These are phyloP conservation scores for Collariella sp. DNA, from an alignment of 495 filamentous ascomycete species.

Conservation along the genomic window DNA sequence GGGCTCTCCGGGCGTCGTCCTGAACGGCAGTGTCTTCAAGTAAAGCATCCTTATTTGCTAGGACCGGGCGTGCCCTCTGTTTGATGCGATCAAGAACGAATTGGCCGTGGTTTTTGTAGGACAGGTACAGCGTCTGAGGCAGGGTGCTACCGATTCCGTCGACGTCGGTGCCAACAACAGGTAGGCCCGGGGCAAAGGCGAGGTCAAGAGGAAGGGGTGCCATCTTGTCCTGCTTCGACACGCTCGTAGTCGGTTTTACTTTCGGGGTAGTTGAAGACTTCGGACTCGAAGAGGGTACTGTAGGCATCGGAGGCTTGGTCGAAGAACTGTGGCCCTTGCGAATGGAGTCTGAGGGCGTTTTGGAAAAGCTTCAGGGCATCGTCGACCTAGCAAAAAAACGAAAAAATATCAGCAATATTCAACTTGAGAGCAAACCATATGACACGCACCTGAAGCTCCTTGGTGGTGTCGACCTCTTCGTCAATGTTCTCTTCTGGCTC, in stretches of 20 bases:
- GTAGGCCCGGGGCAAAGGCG: conserved; percentile 32
- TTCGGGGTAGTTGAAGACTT: conserved; percentile 88
- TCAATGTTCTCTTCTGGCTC: conserved; percentile 84
- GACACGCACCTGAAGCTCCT: conserved; percentile 62
- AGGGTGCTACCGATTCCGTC: conserved; percentile 71
- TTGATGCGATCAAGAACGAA: conserved; percentile 70
- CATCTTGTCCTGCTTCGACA: conserved; percentile 52
- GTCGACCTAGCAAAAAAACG: conserved; percentile 56
- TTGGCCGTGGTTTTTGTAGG: conserved; percentile 91
- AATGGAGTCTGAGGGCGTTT: conserved; percentile 81
- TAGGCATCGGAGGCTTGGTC: conserved; percentile 76
- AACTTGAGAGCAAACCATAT: neutral
- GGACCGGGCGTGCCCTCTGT: conserved; percentile 34
- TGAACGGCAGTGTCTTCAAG: conserved; percentile 35
- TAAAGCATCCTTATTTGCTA: conserved; percentile 20
- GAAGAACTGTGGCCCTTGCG: conserved; percentile 70
- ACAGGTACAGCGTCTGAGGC: conserved; percentile 81
- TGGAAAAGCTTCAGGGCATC: conserved; percentile 96
- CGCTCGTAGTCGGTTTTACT: conserved; percentile 69
- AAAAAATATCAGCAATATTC: neutral
- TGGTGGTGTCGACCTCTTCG: conserved; percentile 89
- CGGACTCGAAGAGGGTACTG: conserved; percentile 72
- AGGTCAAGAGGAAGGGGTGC: conserved; percentile 29
- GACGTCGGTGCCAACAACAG: conserved; percentile 38
- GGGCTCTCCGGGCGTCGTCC: conserved; percentile 35